Evolutionary conservation across 495 filamentous ascomycete genomes (phyloP).

Genomic region (Neurospora sp.): DNA sequence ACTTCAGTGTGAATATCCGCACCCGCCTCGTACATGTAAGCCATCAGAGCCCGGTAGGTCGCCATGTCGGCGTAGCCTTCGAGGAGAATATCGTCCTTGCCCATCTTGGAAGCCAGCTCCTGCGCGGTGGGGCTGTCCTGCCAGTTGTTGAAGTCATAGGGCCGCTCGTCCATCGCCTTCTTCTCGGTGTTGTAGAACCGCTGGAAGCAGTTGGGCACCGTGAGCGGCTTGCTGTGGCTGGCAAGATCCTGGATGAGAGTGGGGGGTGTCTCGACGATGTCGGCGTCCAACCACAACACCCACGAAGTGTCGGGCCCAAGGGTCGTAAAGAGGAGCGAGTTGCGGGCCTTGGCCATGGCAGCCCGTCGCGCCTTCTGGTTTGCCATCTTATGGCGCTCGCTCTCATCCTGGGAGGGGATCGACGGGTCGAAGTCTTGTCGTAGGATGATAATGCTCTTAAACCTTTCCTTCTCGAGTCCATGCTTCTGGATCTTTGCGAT

Average conservation of each 20-base stretch:
- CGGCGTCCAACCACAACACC: constrained; percentile 93
- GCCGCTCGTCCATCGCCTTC: constrained; percentile 58
- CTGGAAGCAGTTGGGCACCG: constrained; percentile 95
- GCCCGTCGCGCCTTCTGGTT: constrained; percentile 81
- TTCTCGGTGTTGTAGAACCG: constrained; percentile 65
- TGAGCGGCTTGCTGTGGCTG: constrained; percentile 69
- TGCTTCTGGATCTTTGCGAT: constrained; percentile 70
- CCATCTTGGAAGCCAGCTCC: constrained; percentile 67
- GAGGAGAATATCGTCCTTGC: constrained; percentile 75
- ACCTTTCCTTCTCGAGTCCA: constrained; percentile 68
- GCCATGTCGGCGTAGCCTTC: constrained; percentile 90
- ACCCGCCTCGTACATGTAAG: constrained; percentile 56
- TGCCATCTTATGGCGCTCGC: constrained; percentile 77
- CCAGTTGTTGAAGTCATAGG: constrained; percentile 98
- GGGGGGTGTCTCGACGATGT: constrained; percentile 81
- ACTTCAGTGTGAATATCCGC: constrained; percentile 53
- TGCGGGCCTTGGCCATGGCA: constrained; percentile 86
- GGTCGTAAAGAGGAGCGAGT: constrained; percentile 93
- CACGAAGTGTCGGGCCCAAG: constrained; percentile 87
- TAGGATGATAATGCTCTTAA: constrained; percentile 85
- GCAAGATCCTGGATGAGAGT: constrained; percentile 90
- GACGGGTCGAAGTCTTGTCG: constrained; percentile 91
- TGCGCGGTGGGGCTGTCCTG: constrained; percentile 71
- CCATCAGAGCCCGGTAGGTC: constrained; percentile 87
- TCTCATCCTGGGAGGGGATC: constrained; percentile 67